Evolutionary conservation across 1,139 yeast species (phyloP), one percentile per base, ranked within the genome.

Genomic region (Nakaseomyces nivariensis): DNA sequence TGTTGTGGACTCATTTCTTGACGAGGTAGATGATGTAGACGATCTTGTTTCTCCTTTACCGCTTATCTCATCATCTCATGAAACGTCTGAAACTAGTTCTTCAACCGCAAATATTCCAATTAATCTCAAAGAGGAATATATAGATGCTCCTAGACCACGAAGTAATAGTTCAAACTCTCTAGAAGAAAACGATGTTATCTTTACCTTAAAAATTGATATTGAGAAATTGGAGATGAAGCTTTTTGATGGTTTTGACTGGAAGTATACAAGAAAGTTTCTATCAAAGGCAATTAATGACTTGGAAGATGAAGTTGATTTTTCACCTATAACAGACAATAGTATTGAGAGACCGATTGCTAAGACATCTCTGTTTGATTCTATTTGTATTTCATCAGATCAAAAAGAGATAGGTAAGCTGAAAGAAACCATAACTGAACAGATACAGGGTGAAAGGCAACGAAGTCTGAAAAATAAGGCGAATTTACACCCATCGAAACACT

Each of bases 191-290:
- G 46, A 44, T 11, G 33, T 44, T n/a, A 50, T 49, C 26, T 29
- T 54, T 4, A 49, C 47, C 7, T 36, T 59, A 17, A 53, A 48
- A 40, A 38, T 58, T 1, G 50, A 55, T 9, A 45, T 76, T 8
- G 62, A 72, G 5, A 73, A 72, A 45, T 65, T 74, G 0, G 67
- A 67, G 4, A 68, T 92, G 52, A 80, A 77, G 52, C 67, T 92
- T 40, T 81, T 78, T 63, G 98, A 92, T 69, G 99, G 99, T 0
- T 92, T 82, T 61, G 98, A 92, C 63, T 89, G 97, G 96, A 77
- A 77, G 51, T 79, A 79, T 46, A 88, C 97, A 0, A 73, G 95
- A 53, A 74, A 73, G 41, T 74, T 80, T 0, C 82, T 92, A 29
- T 71, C 75, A 25, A 76, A 74, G 5, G 86, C 87, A 0, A 82